Evolutionary conservation across 805 yeast species (phyloP), one percentile per base, ranked within the genome.

Genomic region (Gaillardinia entomophila): DNA sequence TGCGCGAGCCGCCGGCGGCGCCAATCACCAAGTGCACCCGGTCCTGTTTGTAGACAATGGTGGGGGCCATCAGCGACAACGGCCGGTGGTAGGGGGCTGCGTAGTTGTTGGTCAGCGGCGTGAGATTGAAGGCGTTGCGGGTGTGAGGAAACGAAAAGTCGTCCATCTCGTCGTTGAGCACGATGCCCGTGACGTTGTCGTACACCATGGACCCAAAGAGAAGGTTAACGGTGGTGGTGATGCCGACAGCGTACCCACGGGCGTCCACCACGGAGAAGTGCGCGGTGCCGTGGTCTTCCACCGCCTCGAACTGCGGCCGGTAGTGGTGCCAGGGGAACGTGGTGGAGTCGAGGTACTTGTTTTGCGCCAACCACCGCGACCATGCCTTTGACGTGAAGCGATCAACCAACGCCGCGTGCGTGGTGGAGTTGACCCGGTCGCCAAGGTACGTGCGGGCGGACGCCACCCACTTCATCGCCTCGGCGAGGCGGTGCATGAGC

Each of bases 1-100:
- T 90, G 34, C 92, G 66, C 5, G 92, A 81, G 0, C 97, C 97
- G 7, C 98, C 98, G 2, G 97, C 94, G 1, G 96, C 92, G 0
- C 97, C 97, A 37, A 90, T 71, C 4, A 82, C 74, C 16, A 84
- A 51, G 43, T 81, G 37, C 26, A 24, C 4, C 46, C 50, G 4
- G 73, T 71, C 7, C 57, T 47, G 5, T 13, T 75, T 62, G 1
- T 85, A 60, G 10, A 66, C 46, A 19, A 90, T 77, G 0, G 86
- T 73, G 3, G 97, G 97, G 0, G 85, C 73, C 22, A 82, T 75
- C 2, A 95, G 85, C 4, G 94, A 82, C 27, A 90, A 63, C 2
- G 98, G 97, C 39, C 97, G 67, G 45, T 81, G 83, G 37, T 59
- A 70, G 0, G 96, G 94, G 28, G 65, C 69, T 17, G 88, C 74